These are phyloP conservation scores for Cladophialophora psammophila DNA, from an alignment of 2,329 filamentous ascomycete genomes.

Conservation along the genomic window DNA sequence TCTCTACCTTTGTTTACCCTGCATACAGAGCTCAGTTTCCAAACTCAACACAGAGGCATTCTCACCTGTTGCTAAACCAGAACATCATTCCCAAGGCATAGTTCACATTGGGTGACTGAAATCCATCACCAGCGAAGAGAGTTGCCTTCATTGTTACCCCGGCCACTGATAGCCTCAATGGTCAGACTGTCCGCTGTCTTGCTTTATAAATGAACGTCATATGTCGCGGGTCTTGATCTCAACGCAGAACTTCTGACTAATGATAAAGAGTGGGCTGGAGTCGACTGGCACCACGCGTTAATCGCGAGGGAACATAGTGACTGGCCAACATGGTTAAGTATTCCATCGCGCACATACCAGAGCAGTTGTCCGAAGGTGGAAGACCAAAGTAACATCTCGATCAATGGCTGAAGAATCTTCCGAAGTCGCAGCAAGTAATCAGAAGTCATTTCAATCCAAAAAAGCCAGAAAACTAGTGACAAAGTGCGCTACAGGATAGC, in stretches of 20 bases:
- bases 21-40: background rate
- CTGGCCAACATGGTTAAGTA: background rate
- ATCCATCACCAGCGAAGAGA: background rate
- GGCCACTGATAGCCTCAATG: background rate
- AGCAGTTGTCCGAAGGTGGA: background rate
- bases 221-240: background rate
- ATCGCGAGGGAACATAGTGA: background rate
- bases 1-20: background rate
- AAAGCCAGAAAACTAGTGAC: background rate
- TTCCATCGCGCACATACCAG: background rate
- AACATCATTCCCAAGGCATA: background rate
- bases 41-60: background rate
- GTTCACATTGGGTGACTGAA: background rate
- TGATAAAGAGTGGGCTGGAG: background rate
- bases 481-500: background rate
- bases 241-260: background rate
- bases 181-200: background rate
- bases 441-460: background rate
- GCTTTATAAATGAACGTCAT: background rate
- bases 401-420: background rate
- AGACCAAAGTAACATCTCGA: background rate
- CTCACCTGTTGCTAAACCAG: background rate
- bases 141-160: background rate
- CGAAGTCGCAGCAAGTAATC: conserved; percentile 3
- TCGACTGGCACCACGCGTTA: background rate